A percentile compares a stretch with the other conserved stretches of the same genome.
Conservation (phyloP, 192 early-diverging fungal genomes). For the Backusella psychrophila region DNA sequence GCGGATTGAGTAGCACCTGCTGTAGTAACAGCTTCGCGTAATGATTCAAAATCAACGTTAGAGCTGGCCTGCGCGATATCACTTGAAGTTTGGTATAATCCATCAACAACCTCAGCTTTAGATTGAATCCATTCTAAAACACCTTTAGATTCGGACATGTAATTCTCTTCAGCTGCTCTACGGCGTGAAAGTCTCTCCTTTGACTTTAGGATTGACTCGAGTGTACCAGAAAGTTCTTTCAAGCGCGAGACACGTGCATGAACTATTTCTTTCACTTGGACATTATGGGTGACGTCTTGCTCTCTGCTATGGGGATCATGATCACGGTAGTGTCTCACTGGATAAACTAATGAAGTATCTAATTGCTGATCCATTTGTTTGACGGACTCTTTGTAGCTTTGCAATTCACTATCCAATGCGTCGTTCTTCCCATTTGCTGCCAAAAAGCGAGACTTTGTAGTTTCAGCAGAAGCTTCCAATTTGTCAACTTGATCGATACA, state of each 20-base stretch:
- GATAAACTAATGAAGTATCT: neutral
- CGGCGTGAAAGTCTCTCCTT: slow-evolving; percentile 27
- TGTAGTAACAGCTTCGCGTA: neutral
- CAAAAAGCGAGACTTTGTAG: slow-evolving; percentile 13
- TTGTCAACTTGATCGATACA: slow-evolving; percentile 4
- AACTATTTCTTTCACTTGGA: slow-evolving; percentile 5
- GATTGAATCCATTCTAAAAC: slow-evolving; percentile 23
- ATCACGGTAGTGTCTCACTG: neutral
- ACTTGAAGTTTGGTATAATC: neutral
- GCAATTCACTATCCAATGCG: neutral
- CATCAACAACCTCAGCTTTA: neutral
- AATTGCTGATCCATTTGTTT: neutral
- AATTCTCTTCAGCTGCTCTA: slow-evolving; percentile 14
- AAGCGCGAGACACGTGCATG: slow-evolving; percentile 11
- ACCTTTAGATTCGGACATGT: slow-evolving; percentile 14
- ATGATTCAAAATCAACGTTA: neutral
- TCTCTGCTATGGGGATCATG: neutral
- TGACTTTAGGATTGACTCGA: slow-evolving; percentile 20
- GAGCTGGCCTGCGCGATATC: neutral
- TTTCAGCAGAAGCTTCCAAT: slow-evolving; percentile 11
- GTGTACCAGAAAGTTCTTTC: slow-evolving; percentile 15
- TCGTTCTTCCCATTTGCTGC: neutral
- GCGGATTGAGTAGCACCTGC: slow-evolving; percentile 14
- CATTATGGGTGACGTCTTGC: slow-evolving; percentile 15
- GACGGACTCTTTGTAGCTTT: neutral